Evolutionary conservation across 1,284 basidiomycete species (phyloP), one percentile per base, ranked within the genome.

Genomic region (Fomitopsis betulina): DNA sequence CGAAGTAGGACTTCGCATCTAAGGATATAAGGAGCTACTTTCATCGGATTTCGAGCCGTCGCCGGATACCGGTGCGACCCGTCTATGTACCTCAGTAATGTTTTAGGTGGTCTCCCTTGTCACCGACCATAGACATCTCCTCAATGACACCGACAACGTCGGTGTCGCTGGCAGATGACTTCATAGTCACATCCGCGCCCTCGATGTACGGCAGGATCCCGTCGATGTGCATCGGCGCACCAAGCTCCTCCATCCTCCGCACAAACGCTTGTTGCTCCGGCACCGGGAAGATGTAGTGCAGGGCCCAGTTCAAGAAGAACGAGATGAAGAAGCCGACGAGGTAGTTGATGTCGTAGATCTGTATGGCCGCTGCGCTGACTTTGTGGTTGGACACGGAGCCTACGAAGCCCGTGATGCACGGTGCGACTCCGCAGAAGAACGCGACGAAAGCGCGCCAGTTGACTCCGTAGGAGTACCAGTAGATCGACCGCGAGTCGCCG

Each of bases 381-480:
- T 57, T 38, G 17, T 39, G 42, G 13, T 57, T 54, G 7, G 65
- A 66, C 5, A 66, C 58, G 15, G 62, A 59, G 53, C 54, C 57
- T 53, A 63, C 53, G 58, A 66, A 64, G 30, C 65, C 63, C 6
- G 63, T 63, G 61, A 63, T 64, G 59, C 64, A 61, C 3, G 63
- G 63, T 59, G 63, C 63, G 17, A 64, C 65, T 51, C 65, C 65
- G 25, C 58, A 47, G 25, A 55, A 51, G 62, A 63, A 63, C 1
- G 63, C 58, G 49, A 59, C 40, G 45, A 63, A 53, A 6, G 63
- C 63, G 32, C 65, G 65, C 55, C 64, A 58, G 58, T 66, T 66
- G 40, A 64, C 33, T 10, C 65, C 65, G 40, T 57, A 45, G 15
- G 60, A 58, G 56, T 63, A 66, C 57, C 62, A 66, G 58, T 66